phyloP scores from a whole-genome alignment of 176 grass and related monocot genomes.

The Zea mays region DNA sequence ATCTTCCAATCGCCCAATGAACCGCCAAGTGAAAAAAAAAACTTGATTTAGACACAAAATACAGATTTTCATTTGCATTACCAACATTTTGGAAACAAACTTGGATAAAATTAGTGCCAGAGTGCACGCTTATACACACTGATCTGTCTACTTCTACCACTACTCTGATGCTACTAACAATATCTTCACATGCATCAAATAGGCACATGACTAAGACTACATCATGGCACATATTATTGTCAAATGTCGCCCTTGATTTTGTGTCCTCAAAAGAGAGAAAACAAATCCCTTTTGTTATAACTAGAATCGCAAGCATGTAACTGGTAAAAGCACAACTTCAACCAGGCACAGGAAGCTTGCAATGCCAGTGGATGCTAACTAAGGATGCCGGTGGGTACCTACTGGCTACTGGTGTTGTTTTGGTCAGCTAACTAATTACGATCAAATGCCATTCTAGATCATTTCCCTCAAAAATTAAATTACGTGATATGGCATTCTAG shows the following conservation, averaged over 20 bases:
- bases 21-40: not conserved
- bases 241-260: conserved; percentile 15
- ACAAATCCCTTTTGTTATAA: not conserved
- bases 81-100: not conserved
- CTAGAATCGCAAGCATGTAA: not conserved
- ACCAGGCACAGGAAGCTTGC: not conserved
- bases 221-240: conserved; percentile 1
- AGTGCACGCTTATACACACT: not conserved
- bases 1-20: not conserved
- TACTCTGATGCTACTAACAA: not conserved
- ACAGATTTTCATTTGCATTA: not conserved
- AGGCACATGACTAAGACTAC: not conserved
- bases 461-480: not conserved
- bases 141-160: not conserved
- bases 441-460: not conserved
- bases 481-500: not conserved
- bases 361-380: not conserved
- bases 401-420: not conserved
- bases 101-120: not conserved
- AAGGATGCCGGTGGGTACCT: not conserved
- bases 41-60: not conserved
- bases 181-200: not conserved
- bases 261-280: not conserved
- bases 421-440: not conserved
- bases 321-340: not conserved